Conservation (phyloP, 192 early-diverging fungal species). For the Entomortierella chlamydospora region DNA sequence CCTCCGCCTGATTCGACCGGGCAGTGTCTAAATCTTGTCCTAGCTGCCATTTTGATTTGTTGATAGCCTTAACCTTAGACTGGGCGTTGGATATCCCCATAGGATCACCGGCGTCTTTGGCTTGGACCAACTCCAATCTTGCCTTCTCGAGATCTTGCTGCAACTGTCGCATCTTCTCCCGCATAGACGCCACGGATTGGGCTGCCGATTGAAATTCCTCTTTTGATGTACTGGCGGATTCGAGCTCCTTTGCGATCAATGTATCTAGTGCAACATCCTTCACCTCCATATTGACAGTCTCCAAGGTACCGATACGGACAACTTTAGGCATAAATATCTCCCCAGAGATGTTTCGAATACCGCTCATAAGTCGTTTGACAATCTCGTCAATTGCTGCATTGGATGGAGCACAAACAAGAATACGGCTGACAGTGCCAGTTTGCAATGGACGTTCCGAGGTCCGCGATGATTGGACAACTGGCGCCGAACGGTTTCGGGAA, state of each 20-base stretch:
- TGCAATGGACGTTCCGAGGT: conserved; percentile 15
- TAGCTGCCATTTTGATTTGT: conserved; percentile 49
- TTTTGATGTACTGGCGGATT: conserved; percentile 40
- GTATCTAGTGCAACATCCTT: conserved; percentile 80
- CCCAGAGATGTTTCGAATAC: conserved; percentile 73
- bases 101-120: conserved; percentile 36
- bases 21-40: conserved; percentile 40
- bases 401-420: conserved; percentile 94
- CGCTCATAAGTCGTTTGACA: conserved; percentile 83
- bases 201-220: conserved; percentile 53
- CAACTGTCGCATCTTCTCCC: conserved; percentile 53
- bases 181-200: conserved; percentile 45
- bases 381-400: conserved; percentile 98
- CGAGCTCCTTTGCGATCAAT: conserved; percentile 72
- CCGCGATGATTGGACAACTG: conserved; percentile 15
- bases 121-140: conserved; percentile 38
- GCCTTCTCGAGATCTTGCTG: conserved; percentile 55
- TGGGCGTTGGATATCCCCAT: conserved; percentile 54
- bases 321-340: conserved; percentile 71
- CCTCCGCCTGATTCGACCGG: conserved; percentile 54
- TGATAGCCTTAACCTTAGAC: conserved; percentile 56
- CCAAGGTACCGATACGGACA: conserved; percentile 85
- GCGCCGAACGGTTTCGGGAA: conserved; percentile 8
- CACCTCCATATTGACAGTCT: conserved; percentile 78
- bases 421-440: conserved; percentile 60